Evolutionary conservation across 805 yeast species (phyloP).

Genomic region (Barnettozyma pratensis): DNA sequence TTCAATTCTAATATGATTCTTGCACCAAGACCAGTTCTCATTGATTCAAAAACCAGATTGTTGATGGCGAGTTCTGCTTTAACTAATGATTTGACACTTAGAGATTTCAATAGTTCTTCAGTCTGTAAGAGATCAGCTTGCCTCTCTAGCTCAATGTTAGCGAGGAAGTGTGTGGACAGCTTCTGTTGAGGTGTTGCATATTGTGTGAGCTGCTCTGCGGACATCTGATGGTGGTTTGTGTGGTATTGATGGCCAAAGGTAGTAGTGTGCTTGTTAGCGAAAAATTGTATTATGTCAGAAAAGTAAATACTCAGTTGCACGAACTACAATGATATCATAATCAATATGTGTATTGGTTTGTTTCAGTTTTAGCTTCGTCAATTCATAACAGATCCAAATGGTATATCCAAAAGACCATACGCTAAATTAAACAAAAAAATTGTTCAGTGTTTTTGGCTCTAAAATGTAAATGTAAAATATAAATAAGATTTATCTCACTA

Average conservation of each 20-base stretch:
- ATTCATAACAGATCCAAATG: conserved; percentile 2
- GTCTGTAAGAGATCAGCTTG: conserved; percentile 23
- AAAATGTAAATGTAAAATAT: background rate
- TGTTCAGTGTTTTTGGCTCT: conserved; percentile 1
- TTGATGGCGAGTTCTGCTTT: conserved; percentile 69
- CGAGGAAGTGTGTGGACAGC: conserved; percentile 16
- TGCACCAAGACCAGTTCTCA: conserved; percentile 79
- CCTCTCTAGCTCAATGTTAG: conserved; percentile 15
- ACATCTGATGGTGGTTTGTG: background rate
- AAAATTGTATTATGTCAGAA: too few species aligned
- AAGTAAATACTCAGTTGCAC: background rate
- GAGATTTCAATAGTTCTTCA: conserved; percentile 35
- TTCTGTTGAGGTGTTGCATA: conserved; percentile 1
- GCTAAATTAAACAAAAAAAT: conserved; percentile 1
- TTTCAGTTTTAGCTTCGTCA: conserved; percentile 6
- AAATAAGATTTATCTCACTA: background rate
- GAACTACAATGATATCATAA: conserved; percentile 8
- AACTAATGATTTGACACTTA: conserved; percentile 63
- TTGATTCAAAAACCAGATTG: conserved; percentile 54
- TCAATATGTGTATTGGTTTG: conserved; percentile 15
- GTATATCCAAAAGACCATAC: background rate
- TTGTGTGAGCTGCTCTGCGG: too few species aligned
- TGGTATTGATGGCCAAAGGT: background rate
- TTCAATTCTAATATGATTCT: conserved; percentile 58
- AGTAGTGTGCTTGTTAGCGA: too few species aligned